A percentile compares a stretch with the other conserved stretches of the same genome.
Conservation (phyloP, 225 moss, liverwort and hornwort species). For the Polytrichum commune region DNA sequence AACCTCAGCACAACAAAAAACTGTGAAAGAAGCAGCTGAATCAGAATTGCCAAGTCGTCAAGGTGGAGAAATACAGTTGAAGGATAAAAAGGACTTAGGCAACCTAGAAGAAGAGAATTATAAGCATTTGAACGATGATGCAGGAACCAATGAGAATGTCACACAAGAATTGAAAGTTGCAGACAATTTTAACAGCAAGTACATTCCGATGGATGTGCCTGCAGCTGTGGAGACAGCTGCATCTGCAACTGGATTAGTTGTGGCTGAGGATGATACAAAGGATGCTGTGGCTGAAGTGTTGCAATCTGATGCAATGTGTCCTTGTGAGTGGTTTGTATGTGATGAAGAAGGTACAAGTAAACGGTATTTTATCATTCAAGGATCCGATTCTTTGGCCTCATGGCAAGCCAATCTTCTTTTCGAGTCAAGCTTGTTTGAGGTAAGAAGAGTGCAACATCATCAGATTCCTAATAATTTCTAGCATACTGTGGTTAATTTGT, state of each 20-base stretch:
- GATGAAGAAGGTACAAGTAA: slow-evolving; percentile 30
- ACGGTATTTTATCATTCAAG: slow-evolving; percentile 35
- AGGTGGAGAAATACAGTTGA: neutral
- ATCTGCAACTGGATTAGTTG: slow-evolving; percentile 19
- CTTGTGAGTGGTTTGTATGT: slow-evolving; percentile 41
- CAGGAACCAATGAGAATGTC: neutral
- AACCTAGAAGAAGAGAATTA: neutral
- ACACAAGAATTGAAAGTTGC: neutral
- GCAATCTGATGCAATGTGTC: slow-evolving; percentile 32
- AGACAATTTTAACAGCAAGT: neutral
- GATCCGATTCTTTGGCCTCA: slow-evolving; percentile 33
- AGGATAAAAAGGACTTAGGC: slow-evolving; percentile 6
- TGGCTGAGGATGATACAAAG: slow-evolving; percentile 24
- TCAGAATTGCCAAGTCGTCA: neutral
- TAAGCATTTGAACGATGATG: no score
- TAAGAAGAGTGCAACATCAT: slow-evolving; percentile 5
- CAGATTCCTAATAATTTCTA: neutral
- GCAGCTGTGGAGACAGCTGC: slow-evolving; percentile 11
- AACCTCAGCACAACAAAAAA: neutral
- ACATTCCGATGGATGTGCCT: neutral
- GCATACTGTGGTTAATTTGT: no score
- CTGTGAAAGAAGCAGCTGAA: neutral
- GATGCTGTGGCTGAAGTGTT: slow-evolving; percentile 28
- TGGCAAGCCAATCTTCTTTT: slow-evolving; percentile 41
- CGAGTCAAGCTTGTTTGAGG: slow-evolving; percentile 36